Conservation (phyloP, 139 green algal species). For the Raphidocelis subcapitata region DNA sequence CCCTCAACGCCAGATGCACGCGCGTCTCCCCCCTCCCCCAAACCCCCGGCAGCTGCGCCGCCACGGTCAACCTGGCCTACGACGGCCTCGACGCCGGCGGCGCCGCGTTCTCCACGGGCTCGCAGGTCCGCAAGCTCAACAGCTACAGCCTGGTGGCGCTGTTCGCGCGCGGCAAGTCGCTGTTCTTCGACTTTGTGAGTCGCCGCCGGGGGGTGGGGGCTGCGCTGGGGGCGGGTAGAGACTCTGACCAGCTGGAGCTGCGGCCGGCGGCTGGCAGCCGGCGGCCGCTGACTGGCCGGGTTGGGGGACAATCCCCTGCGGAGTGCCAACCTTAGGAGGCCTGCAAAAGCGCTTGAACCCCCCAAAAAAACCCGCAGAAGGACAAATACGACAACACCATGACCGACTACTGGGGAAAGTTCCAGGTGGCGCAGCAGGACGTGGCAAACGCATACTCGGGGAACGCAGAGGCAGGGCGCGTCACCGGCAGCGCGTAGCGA, state of each 20-base stretch:
- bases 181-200: conserved; percentile 20
- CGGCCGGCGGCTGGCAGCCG: not conserved
- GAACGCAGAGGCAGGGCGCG: too few species aligned
- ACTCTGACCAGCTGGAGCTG: not conserved
- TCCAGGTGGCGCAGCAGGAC: conserved; percentile 21
- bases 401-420: conserved; percentile 28
- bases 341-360: too few species aligned
- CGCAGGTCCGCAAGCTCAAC: conserved; percentile 25
- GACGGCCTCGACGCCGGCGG: conserved; percentile 14
- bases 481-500: too few species aligned
- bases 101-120: conserved; percentile 11
- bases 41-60: conserved; percentile 22
- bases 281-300: not conserved
- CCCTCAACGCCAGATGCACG: too few species aligned
- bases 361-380: conserved; percentile 21
- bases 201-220: not conserved
- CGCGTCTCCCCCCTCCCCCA: too few species aligned
- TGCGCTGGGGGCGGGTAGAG: not conserved
- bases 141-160: conserved; percentile 22
- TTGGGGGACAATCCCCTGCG: not conserved
- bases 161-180: not conserved
- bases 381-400: conserved; percentile 12
- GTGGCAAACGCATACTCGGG: not conserved
- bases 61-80: conserved; percentile 22
- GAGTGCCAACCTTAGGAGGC: not conserved